A percentile compares a stretch with the other conserved stretches of the same genome.
Evolutionary conservation across 2,329 filamentous ascomycete species (phyloP).

Genomic region (Ophiostoma pallidulum): DNA sequence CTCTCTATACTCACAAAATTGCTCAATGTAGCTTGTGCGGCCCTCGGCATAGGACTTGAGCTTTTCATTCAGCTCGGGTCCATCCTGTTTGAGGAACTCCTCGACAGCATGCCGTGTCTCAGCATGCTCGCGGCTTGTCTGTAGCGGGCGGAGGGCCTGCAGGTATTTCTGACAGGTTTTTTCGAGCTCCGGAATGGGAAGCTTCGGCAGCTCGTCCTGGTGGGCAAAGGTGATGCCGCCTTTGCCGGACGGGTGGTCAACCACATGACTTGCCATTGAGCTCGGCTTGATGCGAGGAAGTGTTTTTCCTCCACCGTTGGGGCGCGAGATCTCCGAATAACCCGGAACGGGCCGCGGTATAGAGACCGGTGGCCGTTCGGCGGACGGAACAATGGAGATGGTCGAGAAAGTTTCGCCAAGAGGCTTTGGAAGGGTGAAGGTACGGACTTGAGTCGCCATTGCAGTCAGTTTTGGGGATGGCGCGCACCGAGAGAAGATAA

Average conservation of each 20-base stretch:
- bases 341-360: conserved; percentile 31
- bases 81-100: conserved; percentile 74
- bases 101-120: conserved; percentile 72
- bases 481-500: no score
- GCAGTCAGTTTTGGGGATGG: conserved; percentile 41
- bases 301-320: conserved; percentile 18
- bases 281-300: conserved; percentile 16
- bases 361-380: conserved; percentile 21
- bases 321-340: conserved; percentile 26
- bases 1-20: conserved; percentile 69
- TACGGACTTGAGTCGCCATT: conserved; percentile 58
- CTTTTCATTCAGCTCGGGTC: conserved; percentile 76
- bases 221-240: conserved; percentile 79
- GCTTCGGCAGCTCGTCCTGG: conserved; percentile 80
- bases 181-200: conserved; percentile 86
- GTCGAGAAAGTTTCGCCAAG: conserved; percentile 59
- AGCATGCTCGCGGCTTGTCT: conserved; percentile 68
- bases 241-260: conserved; percentile 43
- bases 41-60: conserved; percentile 82
- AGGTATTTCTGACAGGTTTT: conserved; percentile 71
- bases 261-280: conserved; percentile 24
- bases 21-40: conserved; percentile 94
- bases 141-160: conserved; percentile 68
- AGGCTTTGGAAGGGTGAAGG: conserved; percentile 60
- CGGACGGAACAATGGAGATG: conserved; percentile 21